Evolutionary conservation across 495 filamentous ascomycete species (phyloP), one percentile per base, ranked within the genome.

Genomic region (Penicillium desertorum): DNA sequence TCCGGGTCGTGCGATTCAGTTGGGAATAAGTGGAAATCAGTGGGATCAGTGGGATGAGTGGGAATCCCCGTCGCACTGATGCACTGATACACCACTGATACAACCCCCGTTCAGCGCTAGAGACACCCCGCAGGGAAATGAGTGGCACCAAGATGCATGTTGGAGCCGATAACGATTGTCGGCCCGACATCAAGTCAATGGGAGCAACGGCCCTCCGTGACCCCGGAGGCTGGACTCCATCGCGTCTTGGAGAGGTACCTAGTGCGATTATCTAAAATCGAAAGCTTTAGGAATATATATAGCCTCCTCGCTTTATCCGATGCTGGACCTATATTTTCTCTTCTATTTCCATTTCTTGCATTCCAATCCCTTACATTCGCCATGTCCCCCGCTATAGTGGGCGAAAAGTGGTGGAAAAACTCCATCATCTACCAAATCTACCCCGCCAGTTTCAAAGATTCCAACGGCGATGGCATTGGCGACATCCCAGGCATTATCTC

Each of bases 401-500:
- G 32, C 25, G 52, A 60, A 49, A 63, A 60, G 22, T 76, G 75
- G 73, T 77, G 74, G 74, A 73, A 73, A 56, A 67, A 76, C 29
- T 61, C 69, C 49, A 68, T 62, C 42, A 64, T 77, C 58, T 77
- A 77, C 55, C 71, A 77, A 58, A 70, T 78, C 41, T 76, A 76
- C 46, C 71, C 72, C 4, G 69, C 72, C 20, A 70, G 65, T 29
- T 78, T 71, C 64, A 65, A 73, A 50, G 72, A 76, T 50, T 70
- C 68, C 43, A 76, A 75, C 23, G 64, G 63, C 42, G 74, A 76
- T 66, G 73, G 73, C 10, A 70, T 71, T 30, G 86, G 86, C 5
- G 86, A 88, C 61, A 72, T 88, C 22, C 79, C 71, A 6, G 86
- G 86, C 12, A 80, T 88, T 41, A 77, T 81, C 32, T 73, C 75